Base-by-base conservation (phyloP, 306 rosid genomes). In the Citrullus mucosospermus region DNA sequence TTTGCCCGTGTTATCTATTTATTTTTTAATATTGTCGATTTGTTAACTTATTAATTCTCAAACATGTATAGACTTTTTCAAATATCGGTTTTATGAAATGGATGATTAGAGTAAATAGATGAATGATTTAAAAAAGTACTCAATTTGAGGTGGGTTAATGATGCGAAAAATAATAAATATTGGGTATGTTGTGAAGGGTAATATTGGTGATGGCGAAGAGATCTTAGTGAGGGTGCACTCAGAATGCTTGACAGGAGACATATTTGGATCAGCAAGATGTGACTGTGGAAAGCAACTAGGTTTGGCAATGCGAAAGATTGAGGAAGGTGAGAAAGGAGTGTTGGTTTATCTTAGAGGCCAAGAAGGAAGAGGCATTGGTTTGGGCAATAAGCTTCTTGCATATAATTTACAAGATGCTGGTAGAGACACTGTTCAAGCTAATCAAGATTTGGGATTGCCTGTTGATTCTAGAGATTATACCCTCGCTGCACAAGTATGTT, bases 321-420 rank as follows among this genome's bases (percentile, higher is more conserved):
- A 95, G 81, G 93, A 89, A 22, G 90, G 92, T 59, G 97, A 96
- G 9, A 86, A 92, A 80, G 99, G 99, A 55, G 96, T 95, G 9
- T 80, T 95, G 72, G 86, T 95, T 63, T 95, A 92, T 81, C 90
- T 95, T 55, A 94, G 98, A 0, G 97, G 97, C 75, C 96, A 92
- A 16, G 96, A 94, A 84, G 98, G 98, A 46, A 88, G 97, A 34
- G 98, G 97, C n/a, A 94, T 94, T 34, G 97, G 98, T 72, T 84
- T 94, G 68, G 98, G 97, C 53, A 97, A 92, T 89, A 94, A 94
- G 80, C 98, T 94, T 55, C 95, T 87, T 20, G 98, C 95, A 8
- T 94, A 94, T 81, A 94, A 88, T 82, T 85, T 94, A 70, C 98
- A 94, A 73, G 97, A 92, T 44, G 87, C 84, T 44, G 97, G 96